phyloP scores from a whole-genome alignment of 768 basidiomycete species.

The Butyriboletus loyo region DNA sequence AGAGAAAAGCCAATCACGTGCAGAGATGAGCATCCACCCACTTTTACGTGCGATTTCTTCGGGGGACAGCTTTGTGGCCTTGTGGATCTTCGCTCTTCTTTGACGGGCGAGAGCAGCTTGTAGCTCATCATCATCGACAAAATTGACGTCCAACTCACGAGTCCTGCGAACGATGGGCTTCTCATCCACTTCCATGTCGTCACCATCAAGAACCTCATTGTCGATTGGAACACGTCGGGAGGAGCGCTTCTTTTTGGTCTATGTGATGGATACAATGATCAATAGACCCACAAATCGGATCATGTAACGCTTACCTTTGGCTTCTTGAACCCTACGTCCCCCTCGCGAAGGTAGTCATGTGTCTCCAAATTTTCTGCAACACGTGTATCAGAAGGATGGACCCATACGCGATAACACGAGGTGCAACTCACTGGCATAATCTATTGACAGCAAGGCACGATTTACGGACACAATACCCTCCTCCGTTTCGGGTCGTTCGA shows the following conservation, averaged over 20 bases:
- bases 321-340: conserved; percentile 94
- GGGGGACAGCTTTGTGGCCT: conserved; percentile 69
- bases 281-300: not conserved
- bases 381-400: conserved; percentile 16
- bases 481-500: conserved; percentile 40
- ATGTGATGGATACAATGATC: conserved; percentile 24
- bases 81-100: conserved; percentile 77
- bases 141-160: conserved; percentile 79
- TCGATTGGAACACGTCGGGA: conserved; percentile 53
- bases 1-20: not conserved
- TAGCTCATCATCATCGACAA: conserved; percentile 97
- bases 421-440: conserved; percentile 76
- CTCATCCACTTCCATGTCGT: conserved; percentile 63
- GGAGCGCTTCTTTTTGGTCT: conserved; percentile 93
- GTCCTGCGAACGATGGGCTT: conserved; percentile 64
- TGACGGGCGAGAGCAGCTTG: conserved; percentile 89
- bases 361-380: conserved; percentile 75
- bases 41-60: conserved; percentile 81
- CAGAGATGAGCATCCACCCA: conserved; percentile 34
- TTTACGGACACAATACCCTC: conserved; percentile 63
- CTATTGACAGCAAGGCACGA: conserved; percentile 77
- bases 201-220: conserved; percentile 34
- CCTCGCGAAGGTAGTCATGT: conserved; percentile 88
- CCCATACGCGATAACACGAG: not conserved
- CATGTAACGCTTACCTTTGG: conserved; percentile 56